These are phyloP conservation scores for Suillus occidentalis DNA, from an alignment of 768 basidiomycete species.

Conservation along the genomic window DNA sequence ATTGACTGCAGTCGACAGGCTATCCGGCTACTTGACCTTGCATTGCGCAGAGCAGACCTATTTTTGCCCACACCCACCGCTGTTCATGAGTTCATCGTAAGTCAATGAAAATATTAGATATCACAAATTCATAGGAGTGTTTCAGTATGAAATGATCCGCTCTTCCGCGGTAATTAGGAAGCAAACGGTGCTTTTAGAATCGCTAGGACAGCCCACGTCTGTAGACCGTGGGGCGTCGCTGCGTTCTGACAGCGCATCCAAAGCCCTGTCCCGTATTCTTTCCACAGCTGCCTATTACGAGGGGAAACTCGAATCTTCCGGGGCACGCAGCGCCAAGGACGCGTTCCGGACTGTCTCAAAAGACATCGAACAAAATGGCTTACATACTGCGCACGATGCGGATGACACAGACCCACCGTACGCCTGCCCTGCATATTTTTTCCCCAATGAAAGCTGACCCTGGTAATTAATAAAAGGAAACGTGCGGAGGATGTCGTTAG, in stretches of 20 bases:
- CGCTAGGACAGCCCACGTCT: constrained; percentile 33
- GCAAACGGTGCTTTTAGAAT: constrained; percentile 45
- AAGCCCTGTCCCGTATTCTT: constrained; percentile 43
- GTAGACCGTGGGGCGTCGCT: constrained; percentile 24
- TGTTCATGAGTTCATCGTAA: constrained; percentile 62
- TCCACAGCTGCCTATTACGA: constrained; percentile 53
- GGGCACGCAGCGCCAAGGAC: constrained; percentile 48
- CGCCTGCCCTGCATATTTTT: constrained; percentile 27
- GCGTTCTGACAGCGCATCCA: constrained; percentile 36
- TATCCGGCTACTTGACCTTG: constrained; percentile 52
- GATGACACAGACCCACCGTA: constrained; percentile 43
- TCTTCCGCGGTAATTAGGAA: constrained; percentile 49
- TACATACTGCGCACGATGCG: constrained; percentile 40
- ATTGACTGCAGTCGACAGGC: constrained; percentile 35
- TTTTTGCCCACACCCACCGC: constrained; percentile 55
- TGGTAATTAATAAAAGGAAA: constrained; percentile 30
- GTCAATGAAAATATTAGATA: constrained; percentile 23
- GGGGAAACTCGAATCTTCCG: constrained; percentile 44
- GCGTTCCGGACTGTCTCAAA: constrained; percentile 58
- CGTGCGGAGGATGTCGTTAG: constrained; percentile 49
- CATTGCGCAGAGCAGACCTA: constrained; percentile 49
- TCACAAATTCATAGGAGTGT: background rate
- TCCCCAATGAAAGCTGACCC: constrained; percentile 20
- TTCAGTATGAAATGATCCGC: constrained; percentile 68
- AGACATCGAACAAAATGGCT: constrained; percentile 63